Evolutionary conservation across 495 filamentous ascomycete species (phyloP), one percentile per base, ranked within the genome.

Genomic region (Penicillium salamii): DNA sequence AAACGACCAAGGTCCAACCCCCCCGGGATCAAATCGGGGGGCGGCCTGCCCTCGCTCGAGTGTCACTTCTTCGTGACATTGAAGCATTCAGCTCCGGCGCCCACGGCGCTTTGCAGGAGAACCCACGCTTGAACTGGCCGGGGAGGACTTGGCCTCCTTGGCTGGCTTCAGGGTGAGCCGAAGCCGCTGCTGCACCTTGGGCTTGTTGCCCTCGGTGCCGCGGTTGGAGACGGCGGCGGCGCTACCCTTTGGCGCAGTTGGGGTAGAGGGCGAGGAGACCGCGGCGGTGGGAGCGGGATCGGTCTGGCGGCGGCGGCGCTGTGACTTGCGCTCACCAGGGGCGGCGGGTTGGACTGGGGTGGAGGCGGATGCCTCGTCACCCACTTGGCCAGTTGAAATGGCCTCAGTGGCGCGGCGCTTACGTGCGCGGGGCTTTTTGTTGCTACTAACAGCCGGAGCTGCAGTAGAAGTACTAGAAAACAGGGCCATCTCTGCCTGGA

Each of bases 181-280:
- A 5, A 57, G 44, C 24, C 54, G 54, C 49, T 53, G 54, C 21
- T 53, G 54, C 21, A 57, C 43, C 38, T 49, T 53, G 13, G 50
- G 33, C 20, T 52, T 46, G 0, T 38, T 17, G n/a, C 13, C 23
- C 19, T 49, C 38, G n/a, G 28, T 46, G 14, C 19, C 14, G 23
- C 32, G 18, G 20, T 24, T 29, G 17, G 35, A 12, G 26, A 42
- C 34, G 19, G 35, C 17, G 36, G 36, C 46, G 8, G 26, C 46
- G 23, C 20, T 18, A 15, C 26, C 32, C 19, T 46, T 20, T 23
- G 39, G 44, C 38, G 34, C 39, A 26, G 39, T 38, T 17, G 46
- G 51, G 15, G 38, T 17, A 23, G 29, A 32, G 15, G 28, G 41
- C 17, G 42, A 32, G 39, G 48, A 31, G 13, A 15, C 11, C 21